Evolutionary conservation across 306 rosid species (phyloP).

Genomic region (Acmispon strigosus): DNA sequence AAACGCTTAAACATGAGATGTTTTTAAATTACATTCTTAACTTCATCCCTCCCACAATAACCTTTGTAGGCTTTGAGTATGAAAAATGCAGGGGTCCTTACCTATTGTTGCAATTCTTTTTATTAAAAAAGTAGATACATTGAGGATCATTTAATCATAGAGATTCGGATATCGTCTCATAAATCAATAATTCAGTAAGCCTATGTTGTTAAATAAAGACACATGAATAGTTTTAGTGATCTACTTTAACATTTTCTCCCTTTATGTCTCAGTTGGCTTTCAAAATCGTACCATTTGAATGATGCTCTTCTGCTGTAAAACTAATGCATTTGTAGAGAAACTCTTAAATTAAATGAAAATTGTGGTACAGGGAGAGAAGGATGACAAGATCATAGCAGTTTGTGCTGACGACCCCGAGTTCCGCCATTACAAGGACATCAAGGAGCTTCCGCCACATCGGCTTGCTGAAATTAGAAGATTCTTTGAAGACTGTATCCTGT

Average conservation of each 20-base stretch:
- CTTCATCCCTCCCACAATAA: too few relatives aligned
- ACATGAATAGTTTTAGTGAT: background rate
- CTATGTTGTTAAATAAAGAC: background rate
- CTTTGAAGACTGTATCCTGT: constrained; percentile 95
- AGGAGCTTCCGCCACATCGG: constrained; percentile 90
- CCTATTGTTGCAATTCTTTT: too few relatives aligned
- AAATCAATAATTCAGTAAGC: background rate
- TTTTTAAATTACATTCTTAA: too few relatives aligned
- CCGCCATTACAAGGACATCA: constrained; percentile 78
- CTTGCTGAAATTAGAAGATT: constrained; percentile 58
- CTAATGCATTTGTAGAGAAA: too few relatives aligned
- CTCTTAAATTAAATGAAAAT: too few relatives aligned
- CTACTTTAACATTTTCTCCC: background rate
- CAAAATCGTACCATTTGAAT: background rate
- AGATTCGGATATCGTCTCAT: background rate
- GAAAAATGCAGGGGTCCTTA: too few relatives aligned
- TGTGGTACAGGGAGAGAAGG: constrained; percentile 79
- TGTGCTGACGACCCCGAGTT: constrained; percentile 98
- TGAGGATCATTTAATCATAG: too few relatives aligned
- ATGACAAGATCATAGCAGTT: constrained; percentile 98
- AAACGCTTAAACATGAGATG: too few relatives aligned
- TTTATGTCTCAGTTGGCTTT: background rate
- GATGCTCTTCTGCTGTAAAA: background rate
- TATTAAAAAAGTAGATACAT: too few relatives aligned
- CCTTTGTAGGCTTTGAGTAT: too few relatives aligned